A percentile compares a stretch with the other conserved stretches of the same genome.
Conservation (phyloP, 2,329 filamentous ascomycete genomes). For the Tolypocladium capitatum region DNA sequence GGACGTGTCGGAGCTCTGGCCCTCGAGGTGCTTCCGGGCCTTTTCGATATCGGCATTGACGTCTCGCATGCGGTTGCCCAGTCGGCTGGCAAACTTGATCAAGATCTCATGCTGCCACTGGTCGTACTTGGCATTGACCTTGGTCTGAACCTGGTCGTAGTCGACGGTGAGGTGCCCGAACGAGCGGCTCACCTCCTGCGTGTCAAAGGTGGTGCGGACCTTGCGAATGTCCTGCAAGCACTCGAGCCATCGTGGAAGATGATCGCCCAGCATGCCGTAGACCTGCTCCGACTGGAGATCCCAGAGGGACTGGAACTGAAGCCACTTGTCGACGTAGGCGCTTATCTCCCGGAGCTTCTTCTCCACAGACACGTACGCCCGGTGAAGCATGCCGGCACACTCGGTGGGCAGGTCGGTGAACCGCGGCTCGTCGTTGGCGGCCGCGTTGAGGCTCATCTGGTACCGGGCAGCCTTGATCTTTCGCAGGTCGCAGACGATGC, state of each 20-base stretch:
- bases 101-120: conserved; percentile 98
- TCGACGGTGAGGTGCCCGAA: conserved; percentile 94
- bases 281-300: conserved; percentile 93
- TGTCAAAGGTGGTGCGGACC: conserved; percentile 91
- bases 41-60: conserved; percentile 86
- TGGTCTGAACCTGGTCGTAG: conserved; percentile 96
- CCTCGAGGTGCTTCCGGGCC: conserved; percentile 78
- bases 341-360: conserved; percentile 68
- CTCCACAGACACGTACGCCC: conserved; percentile 75
- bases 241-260: conserved; percentile 86
- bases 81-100: conserved; percentile 78
- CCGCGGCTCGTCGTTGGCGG: conserved; percentile 49
- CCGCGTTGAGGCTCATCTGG: conserved; percentile 68
- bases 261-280: conserved; percentile 81
- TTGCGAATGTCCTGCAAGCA: conserved; percentile 95
- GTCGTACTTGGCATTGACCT: conserved; percentile 98
- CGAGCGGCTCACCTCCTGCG: conserved; percentile 79
- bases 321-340: conserved; percentile 89
- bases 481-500: conserved; percentile 78
- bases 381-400: conserved; percentile 65
- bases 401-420: conserved; percentile 77
- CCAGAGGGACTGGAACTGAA: conserved; percentile 97
- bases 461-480: conserved; percentile 94
- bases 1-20: conserved; percentile 81
- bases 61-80: conserved; percentile 83